Conservation (phyloP, 2,329 filamentous ascomycete genomes). For the Corinectria fuckeliana region DNA sequence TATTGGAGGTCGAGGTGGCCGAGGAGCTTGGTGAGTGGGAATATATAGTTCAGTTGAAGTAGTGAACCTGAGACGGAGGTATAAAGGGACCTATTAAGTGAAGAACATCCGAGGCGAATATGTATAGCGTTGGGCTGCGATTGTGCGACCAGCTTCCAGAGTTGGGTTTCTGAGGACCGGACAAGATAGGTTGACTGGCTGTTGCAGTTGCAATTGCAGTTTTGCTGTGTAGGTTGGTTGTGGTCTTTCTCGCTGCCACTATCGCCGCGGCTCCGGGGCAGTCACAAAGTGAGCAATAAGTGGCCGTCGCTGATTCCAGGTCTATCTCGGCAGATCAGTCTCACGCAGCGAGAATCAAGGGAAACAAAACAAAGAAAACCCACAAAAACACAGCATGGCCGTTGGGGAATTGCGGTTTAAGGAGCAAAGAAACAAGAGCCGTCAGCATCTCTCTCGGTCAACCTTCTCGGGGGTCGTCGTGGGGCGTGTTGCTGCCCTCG, state of each 20-base stretch:
- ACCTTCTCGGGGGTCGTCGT: conserved; percentile 33
- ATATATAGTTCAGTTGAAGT: background rate
- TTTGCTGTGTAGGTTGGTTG: background rate
- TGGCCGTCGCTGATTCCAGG: background rate
- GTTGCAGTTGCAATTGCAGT: background rate
- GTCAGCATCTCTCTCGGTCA: conserved; percentile 36
- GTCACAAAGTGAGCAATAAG: background rate
- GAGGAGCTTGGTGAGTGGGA: background rate
- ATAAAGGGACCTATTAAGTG: background rate
- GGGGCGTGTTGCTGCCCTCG: conserved; percentile 17
- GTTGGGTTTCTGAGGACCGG: background rate
- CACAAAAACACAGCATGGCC: background rate
- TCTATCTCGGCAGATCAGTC: background rate
- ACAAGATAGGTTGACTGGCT: background rate
- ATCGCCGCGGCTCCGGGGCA: background rate
- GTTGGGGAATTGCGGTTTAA: conserved; percentile 6
- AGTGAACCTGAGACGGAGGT: background rate
- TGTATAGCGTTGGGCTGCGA: background rate
- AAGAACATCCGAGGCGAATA: background rate
- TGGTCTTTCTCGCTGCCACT: background rate
- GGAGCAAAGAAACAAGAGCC: conserved; percentile 12
- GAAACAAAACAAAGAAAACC: too few relatives aligned
- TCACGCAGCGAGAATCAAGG: conserved; percentile 2
- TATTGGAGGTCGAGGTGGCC: background rate
- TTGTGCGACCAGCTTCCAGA: conserved; percentile 16